Evolutionary conservation across 1,284 basidiomycete genomes (phyloP), one percentile per base, ranked within the genome.

Genomic region (Trichosporon sp.): DNA sequence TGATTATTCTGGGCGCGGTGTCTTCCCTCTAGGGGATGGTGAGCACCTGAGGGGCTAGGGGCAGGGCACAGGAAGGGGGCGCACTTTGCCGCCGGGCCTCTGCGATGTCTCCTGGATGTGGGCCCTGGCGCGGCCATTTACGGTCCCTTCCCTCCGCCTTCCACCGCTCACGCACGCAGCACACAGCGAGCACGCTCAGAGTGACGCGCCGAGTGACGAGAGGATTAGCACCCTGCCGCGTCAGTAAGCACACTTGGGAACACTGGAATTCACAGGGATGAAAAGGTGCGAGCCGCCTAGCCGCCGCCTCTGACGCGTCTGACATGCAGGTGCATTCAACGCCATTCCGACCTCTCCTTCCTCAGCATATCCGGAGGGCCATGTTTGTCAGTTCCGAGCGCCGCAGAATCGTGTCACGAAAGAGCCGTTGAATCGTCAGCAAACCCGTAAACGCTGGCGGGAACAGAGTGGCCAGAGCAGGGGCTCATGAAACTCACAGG

Each of bases 91-190:
- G 19, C 19, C 51, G 46, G 46, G 46, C 16, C 16, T 48, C n/a
- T 10, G 5, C 1, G 1, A 26, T 10, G 6, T 37, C 35, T 37
- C 35, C 35, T 37, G 35, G 35, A 37, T 10, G 26, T 12, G 14
- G 14, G 14, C 51, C 51, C 51, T 54, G 51, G 51, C 19, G 51
- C 51, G 51, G 51, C 51, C 51, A 54, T 54, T 54, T 54, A 54
- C 51, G 21, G 6, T 3, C 51, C 21, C 51, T 54, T 19, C 26
- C 3, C 51, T 4, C n/a, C 43, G 14, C 14, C 43, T 11, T 46
- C n/a, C 43, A 46, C 43, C 8, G 11, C 43, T 16, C 43, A 6
- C 43, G 3, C 43, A 46, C 43, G 43, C 43, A 46, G 14, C 43
- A 46, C 43, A 5, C 43, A 46, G 43, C 43, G 43, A 46, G 16